phyloP scores from a whole-genome alignment of 1,139 yeast species.

The Kodamaea ohmeri region DNA sequence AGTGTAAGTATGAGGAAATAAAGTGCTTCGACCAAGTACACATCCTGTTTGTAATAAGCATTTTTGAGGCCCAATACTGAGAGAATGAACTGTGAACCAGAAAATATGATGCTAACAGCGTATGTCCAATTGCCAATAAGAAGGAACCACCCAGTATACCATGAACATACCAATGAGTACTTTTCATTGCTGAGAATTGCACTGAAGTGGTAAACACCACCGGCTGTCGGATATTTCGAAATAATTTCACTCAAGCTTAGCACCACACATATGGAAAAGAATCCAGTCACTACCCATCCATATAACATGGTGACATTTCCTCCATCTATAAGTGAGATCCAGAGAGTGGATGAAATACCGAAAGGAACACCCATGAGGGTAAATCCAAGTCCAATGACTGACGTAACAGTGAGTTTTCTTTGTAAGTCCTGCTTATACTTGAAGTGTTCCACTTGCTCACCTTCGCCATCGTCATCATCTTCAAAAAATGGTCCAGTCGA shows the following conservation, averaged over 20 bases:
- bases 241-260: constrained; percentile 68
- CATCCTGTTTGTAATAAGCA: constrained; percentile 56
- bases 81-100: constrained; percentile 70
- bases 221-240: constrained; percentile 72
- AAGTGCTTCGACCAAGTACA: constrained; percentile 52
- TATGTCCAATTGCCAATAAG: constrained; percentile 75
- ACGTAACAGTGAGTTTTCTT: constrained; percentile 61
- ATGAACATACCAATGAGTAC: constrained; percentile 55
- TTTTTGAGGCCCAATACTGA: constrained; percentile 63
- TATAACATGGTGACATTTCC: constrained; percentile 69
- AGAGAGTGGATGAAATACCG: constrained; percentile 68
- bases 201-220: constrained; percentile 73
- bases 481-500: constrained; percentile 6
- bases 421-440: constrained; percentile 68
- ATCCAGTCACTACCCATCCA: constrained; percentile 66
- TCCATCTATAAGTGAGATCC: constrained; percentile 68
- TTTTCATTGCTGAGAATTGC: constrained; percentile 61
- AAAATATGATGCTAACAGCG: constrained; percentile 68
- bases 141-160: constrained; percentile 77
- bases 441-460: constrained; percentile 64
- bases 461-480: constrained; percentile 22
- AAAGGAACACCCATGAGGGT: constrained; percentile 78
- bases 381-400: constrained; percentile 71
- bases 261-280: constrained; percentile 61
- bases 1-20: constrained; percentile 54